Conservation (phyloP, 179 eudicot species). For the Beta lomatogona region DNA sequence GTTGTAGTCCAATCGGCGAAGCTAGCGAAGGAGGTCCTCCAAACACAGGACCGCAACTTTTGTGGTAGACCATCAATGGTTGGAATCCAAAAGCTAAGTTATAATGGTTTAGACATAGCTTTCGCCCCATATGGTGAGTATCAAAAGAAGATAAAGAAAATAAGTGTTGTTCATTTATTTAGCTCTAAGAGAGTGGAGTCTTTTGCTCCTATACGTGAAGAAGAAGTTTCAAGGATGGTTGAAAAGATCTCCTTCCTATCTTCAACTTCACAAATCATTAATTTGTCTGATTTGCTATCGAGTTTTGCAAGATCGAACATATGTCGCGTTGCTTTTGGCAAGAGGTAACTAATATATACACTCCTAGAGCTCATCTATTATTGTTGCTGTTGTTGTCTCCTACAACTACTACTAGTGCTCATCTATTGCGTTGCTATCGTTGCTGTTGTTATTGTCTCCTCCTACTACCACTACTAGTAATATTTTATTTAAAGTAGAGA, state of each 20-base stretch:
- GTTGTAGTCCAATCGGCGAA: conserved; percentile 35
- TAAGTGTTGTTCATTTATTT: conserved; percentile 28
- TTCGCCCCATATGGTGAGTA: conserved; percentile 21
- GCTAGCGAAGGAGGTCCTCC: conserved; percentile 28
- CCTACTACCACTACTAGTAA: no score
- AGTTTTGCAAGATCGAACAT: no score
- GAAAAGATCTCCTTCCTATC: conserved; percentile 1
- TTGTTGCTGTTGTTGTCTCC: no score
- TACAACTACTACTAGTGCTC: no score
- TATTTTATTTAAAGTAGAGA: no score
- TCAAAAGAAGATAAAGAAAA: conserved; percentile 24
- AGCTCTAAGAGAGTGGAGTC: conserved; percentile 29
- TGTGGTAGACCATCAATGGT: conserved; percentile 25
- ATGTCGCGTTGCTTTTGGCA: no score
- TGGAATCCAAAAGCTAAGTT: conserved; percentile 24
- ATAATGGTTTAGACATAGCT: conserved; percentile 27
- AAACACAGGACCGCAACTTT: conserved; percentile 33
- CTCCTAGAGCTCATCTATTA: no score
- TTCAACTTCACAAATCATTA: conserved; percentile 5
- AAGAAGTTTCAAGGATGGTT: conserved; percentile 32
- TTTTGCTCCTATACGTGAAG: conserved; percentile 21
- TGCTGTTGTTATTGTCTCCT: no score
- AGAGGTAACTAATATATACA: no score
- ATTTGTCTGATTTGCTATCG: conserved; percentile 22
- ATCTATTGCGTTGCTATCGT: no score